Evolutionary conservation across 768 basidiomycete genomes (phyloP).

Genomic region (Leccinum boreale): DNA sequence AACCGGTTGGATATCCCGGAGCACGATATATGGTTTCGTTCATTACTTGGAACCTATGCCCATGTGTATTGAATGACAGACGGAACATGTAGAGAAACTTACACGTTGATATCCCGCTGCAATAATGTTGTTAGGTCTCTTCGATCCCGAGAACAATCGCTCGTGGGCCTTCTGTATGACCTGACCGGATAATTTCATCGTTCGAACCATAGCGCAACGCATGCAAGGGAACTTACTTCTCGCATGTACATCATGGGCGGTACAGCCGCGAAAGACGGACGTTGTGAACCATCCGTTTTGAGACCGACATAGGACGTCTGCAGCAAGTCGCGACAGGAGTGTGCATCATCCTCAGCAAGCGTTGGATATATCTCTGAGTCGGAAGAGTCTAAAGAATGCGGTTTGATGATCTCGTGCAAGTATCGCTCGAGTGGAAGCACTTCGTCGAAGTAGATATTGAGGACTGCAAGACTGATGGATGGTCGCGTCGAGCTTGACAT

Average conservation of each 20-base stretch:
- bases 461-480: conserved; percentile 31
- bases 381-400: conserved; percentile 12
- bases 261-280: conserved; percentile 27
- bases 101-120: conserved; percentile 65
- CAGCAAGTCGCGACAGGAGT: conserved; percentile 38
- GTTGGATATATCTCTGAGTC: conserved; percentile 1
- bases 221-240: conserved; percentile 39
- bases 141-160: conserved; percentile 42
- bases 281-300: conserved; percentile 19
- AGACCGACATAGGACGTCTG: conserved; percentile 45
- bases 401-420: conserved; percentile 35
- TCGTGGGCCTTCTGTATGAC: conserved; percentile 61
- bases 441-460: conserved; percentile 43
- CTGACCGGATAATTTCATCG: conserved; percentile 31
- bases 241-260: conserved; percentile 49
- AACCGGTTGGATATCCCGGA: conserved; percentile 54
- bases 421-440: conserved; percentile 40
- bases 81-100: conserved; percentile 12
- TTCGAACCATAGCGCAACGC: background rate
- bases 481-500: conserved; percentile 3
- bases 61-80: background rate
- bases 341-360: conserved; percentile 21
- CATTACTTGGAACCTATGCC: conserved; percentile 26
- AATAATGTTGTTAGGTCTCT: conserved; percentile 53
- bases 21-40: conserved; percentile 38